These are phyloP conservation scores for Carex kokanica DNA, from an alignment of 176 grass and related monocot genomes.

Conservation along the genomic window DNA sequence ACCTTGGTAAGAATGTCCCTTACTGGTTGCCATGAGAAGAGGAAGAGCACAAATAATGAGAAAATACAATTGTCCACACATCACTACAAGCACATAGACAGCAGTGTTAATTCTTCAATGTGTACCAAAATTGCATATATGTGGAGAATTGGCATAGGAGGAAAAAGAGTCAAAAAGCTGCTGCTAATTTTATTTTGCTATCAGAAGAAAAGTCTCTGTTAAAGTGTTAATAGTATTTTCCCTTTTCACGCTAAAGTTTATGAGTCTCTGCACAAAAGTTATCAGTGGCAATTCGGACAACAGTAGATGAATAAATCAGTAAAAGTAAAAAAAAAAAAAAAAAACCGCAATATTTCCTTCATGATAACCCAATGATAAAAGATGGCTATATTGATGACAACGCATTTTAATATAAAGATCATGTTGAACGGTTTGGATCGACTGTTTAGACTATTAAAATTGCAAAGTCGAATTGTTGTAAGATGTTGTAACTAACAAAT, in stretches of 20 bases:
- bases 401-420: no score
- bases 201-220: slow-evolving; percentile 3
- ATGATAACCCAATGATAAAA: not conserved
- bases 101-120: not conserved
- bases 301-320: not conserved
- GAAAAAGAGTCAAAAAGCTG: not conserved
- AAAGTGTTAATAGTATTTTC: not conserved
- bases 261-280: not conserved
- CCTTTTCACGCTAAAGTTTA: not conserved
- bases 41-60: slow-evolving; percentile 4
- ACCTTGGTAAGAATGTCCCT: not conserved
- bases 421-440: no score
- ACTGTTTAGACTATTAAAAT: no score
- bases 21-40: slow-evolving; percentile 8
- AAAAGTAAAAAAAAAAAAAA: not conserved
- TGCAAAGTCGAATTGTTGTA: no score
- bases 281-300: not conserved
- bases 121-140: not conserved
- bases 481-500: no score
- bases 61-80: not conserved
- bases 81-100: not conserved
- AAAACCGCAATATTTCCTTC: not conserved
- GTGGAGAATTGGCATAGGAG: not conserved
- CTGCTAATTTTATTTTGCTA: not conserved
- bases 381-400: not conserved